Percentiles rank a stretch among this genome's conserved stretches.
Conservation (phyloP, 352 stramenopile species). For the Thalassiosira delicatula region DNA sequence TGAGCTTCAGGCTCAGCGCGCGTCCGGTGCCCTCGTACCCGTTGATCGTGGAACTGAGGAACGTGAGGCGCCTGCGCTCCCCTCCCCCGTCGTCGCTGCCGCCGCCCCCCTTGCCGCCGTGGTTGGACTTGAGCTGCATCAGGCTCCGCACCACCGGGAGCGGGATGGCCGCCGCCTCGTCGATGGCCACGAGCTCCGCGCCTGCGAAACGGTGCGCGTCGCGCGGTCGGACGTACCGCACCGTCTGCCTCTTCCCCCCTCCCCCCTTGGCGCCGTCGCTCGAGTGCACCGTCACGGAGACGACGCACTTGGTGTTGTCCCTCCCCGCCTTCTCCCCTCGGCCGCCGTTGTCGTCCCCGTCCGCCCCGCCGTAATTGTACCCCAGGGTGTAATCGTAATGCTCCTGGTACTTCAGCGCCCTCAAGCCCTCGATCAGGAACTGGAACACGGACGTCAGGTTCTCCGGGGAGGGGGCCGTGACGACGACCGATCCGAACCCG, state of each 20-base stretch:
- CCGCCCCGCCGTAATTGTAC: conserved; percentile 75
- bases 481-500: conserved; percentile 83
- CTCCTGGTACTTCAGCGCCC: conserved; percentile 92
- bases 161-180: conserved; percentile 99
- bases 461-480: conserved; percentile 97
- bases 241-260: conserved; percentile 87
- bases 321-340: conserved; percentile 42
- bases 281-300: conserved; percentile 98
- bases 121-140: conserved; percentile 78
- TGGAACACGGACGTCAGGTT: conserved; percentile 99
- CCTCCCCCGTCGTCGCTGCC: conserved; percentile 34
- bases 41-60: conserved; percentile 99
- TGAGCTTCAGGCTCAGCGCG: conserved; percentile 98
- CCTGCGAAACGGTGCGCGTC: conserved; percentile 96
- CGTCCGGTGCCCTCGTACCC: conserved; percentile 99
- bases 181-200: conserved; percentile 97
- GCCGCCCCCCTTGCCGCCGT: conserved; percentile 41
- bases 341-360: conserved; percentile 42
- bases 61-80: conserved; percentile 87
- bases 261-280: conserved; percentile 56
- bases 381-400: conserved; percentile 97
- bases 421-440: conserved; percentile 96
- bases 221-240: conserved; percentile 93
- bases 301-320: conserved; percentile 85
- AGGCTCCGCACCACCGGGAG: conserved; percentile 96